phyloP scores from a whole-genome alignment of 2,329 filamentous ascomycete species.

The Chaetoscypha palmicola region DNA sequence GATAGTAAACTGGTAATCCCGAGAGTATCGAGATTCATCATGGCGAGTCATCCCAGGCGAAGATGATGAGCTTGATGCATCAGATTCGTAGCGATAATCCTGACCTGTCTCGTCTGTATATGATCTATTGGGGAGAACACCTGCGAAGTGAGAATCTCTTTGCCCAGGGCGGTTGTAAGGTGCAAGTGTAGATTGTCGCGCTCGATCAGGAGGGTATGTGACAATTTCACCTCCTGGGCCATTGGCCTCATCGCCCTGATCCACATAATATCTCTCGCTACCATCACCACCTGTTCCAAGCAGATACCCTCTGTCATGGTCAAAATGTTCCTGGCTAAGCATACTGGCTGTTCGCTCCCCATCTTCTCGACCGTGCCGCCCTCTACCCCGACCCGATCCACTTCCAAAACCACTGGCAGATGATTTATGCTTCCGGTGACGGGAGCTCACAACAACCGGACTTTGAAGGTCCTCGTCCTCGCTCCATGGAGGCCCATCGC shows the following conservation, averaged over 20 bases:
- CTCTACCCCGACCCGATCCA: conserved; percentile 35
- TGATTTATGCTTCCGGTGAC: conserved; percentile 81
- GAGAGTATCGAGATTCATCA: conserved; percentile 75
- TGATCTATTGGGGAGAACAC: conserved; percentile 34
- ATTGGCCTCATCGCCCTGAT: conserved; percentile 61
- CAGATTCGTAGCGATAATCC: conserved; percentile 44
- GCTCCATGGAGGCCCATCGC: conserved; percentile 85
- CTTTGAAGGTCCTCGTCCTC: conserved; percentile 94
- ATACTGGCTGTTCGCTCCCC: conserved; percentile 35
- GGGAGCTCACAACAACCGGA: conserved; percentile 73
- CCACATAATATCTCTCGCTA: conserved; percentile 68
- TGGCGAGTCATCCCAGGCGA: conserved; percentile 52
- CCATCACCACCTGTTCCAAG: conserved; percentile 62
- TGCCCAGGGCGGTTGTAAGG: conserved; percentile 40
- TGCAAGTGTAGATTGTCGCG: conserved; percentile 45
- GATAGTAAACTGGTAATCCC: conserved; percentile 91
- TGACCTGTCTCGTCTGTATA: conserved; percentile 34
- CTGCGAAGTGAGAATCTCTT: conserved; percentile 49
- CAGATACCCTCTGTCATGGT: conserved; percentile 59
- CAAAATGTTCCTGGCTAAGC: conserved; percentile 44
- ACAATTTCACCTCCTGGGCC: conserved; percentile 75
- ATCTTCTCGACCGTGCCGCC: conserved; percentile 37
- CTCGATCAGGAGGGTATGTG: conserved; percentile 64
- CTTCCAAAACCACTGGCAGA: conserved; percentile 42
- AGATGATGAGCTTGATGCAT: conserved; percentile 50